Percentiles rank a stretch among this genome's conserved stretches.
Conservation (phyloP, 2,329 filamentous ascomycete species). For the Scedosporium apiospermum region DNA sequence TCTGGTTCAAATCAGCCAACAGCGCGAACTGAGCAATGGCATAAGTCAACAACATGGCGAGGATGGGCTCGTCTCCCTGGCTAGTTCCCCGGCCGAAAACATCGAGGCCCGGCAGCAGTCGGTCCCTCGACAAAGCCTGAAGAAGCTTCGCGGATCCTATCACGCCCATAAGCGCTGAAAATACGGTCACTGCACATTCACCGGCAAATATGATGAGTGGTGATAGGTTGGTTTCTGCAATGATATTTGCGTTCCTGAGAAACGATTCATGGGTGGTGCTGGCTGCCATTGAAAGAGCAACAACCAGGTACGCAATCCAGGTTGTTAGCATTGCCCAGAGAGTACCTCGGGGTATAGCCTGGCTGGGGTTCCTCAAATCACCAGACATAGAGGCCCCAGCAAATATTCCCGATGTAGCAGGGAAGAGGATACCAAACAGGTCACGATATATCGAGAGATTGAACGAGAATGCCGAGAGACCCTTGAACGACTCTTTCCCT, state of each 20-base stretch:
- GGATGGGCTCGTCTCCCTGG: constrained; percentile 63
- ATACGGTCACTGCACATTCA: constrained; percentile 74
- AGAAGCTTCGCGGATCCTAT: constrained; percentile 78
- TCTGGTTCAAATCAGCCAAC: constrained; percentile 76
- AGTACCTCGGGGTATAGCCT: constrained; percentile 76
- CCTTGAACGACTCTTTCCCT: constrained; percentile 50
- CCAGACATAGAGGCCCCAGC: constrained; percentile 85
- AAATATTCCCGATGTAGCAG: constrained; percentile 50
- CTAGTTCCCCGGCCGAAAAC: constrained; percentile 66
- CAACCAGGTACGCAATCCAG: constrained; percentile 56
- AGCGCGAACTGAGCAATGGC: constrained; percentile 68
- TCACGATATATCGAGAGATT: constrained; percentile 62
- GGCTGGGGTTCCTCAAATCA: constrained; percentile 73
- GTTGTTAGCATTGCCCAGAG: constrained; percentile 68
- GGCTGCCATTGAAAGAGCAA: constrained; percentile 69
- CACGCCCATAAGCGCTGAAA: constrained; percentile 80
- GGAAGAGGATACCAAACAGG: constrained; percentile 79
- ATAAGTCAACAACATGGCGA: constrained; percentile 69
- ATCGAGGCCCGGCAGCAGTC: constrained; percentile 64
- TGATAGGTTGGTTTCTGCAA: constrained; percentile 74
- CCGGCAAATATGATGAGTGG: constrained; percentile 65
- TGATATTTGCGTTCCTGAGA: constrained; percentile 65
- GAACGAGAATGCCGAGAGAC: constrained; percentile 51
- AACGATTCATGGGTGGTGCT: constrained; percentile 68
- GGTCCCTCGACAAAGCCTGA: constrained; percentile 73